Evolutionary conservation across 169 alveolate species (phyloP).

Genomic region (Plasmodium yoelii): DNA sequence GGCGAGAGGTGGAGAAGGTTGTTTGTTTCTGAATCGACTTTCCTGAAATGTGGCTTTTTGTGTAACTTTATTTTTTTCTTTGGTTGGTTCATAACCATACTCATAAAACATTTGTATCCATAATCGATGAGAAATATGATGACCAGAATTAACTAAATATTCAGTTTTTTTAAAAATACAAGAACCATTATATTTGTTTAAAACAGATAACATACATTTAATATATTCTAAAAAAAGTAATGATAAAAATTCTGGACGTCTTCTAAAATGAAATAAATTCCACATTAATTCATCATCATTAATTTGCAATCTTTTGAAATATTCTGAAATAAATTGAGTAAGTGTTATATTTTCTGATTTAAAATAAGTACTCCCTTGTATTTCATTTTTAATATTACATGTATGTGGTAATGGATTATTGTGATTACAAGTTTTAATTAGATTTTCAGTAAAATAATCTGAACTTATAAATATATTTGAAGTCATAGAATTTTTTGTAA

Average conservation of each 20-base stretch:
- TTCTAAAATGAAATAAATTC: slow-evolving; percentile 51
- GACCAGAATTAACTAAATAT: slow-evolving; percentile 83
- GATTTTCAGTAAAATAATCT: slow-evolving; percentile 81
- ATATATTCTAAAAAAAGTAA: slow-evolving; percentile 57
- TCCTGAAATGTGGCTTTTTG: not conserved
- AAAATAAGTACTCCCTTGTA: slow-evolving; percentile 76
- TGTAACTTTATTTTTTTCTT: slow-evolving; percentile 3
- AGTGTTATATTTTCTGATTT: slow-evolving; percentile 77
- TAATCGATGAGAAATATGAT: slow-evolving; percentile 84
- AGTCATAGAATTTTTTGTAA: slow-evolving; percentile 78
- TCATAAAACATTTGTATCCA: slow-evolving; percentile 84
- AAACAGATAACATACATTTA: slow-evolving; percentile 57
- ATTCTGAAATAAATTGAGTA: slow-evolving; percentile 81
- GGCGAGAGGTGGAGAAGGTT: not conserved
- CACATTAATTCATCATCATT: slow-evolving; percentile 77
- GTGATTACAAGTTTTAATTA: slow-evolving; percentile 81
- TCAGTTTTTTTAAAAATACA: slow-evolving; percentile 80
- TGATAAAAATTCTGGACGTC: slow-evolving; percentile 37
- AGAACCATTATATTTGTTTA: slow-evolving; percentile 47
- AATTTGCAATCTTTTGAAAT: slow-evolving; percentile 79
- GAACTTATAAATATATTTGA: slow-evolving; percentile 78
- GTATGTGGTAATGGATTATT: slow-evolving; percentile 84
- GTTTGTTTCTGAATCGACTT: not conserved
- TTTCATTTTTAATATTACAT: slow-evolving; percentile 75
- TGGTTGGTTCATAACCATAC: slow-evolving; percentile 78